These are phyloP conservation scores for Paraphysoderma sedebokerense DNA, from an alignment of 371 early-diverging fungal genomes.

Conservation along the genomic window DNA sequence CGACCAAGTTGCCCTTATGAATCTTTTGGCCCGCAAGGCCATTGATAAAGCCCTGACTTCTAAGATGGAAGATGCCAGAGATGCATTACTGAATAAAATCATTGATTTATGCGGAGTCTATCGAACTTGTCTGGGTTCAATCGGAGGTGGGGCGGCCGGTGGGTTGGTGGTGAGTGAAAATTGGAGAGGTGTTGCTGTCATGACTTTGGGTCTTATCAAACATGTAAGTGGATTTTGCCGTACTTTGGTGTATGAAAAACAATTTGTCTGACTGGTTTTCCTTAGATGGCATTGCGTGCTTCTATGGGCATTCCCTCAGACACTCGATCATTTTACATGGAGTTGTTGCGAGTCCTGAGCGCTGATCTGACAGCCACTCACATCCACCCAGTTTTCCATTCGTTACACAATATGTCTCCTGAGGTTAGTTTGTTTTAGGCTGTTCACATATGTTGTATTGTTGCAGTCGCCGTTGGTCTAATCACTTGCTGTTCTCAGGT, in stretches of 20 bases:
- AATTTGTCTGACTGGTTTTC: constrained; percentile 3
- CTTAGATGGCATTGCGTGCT: constrained; percentile 13
- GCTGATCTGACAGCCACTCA: constrained; percentile 38
- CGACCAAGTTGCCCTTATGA: constrained; percentile 63
- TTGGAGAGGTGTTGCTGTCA: constrained; percentile 65
- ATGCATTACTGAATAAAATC: constrained; percentile 73
- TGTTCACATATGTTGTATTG: constrained; percentile 12
- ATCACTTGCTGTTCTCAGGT: constrained; percentile 7
- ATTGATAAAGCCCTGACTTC: constrained; percentile 68
- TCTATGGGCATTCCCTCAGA: constrained; percentile 41
- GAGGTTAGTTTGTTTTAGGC: constrained; percentile 19
- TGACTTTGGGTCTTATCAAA: constrained; percentile 67
- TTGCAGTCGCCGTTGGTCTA: not conserved
- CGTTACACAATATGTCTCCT: constrained; percentile 64
- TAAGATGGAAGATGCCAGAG: constrained; percentile 87
- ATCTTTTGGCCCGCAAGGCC: constrained; percentile 71
- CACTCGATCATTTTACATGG: constrained; percentile 31
- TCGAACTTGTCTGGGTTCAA: constrained; percentile 49
- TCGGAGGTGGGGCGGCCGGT: constrained; percentile 48
- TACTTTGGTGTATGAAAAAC: not conserved
- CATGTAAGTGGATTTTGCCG: constrained; percentile 13
- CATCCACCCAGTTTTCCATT: constrained; percentile 42
- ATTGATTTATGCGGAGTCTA: constrained; percentile 71
- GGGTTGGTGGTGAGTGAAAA: constrained; percentile 72
- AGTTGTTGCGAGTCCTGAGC: constrained; percentile 49